Conservation (phyloP, 106 monocot species). For the Posidonia australis region DNA sequence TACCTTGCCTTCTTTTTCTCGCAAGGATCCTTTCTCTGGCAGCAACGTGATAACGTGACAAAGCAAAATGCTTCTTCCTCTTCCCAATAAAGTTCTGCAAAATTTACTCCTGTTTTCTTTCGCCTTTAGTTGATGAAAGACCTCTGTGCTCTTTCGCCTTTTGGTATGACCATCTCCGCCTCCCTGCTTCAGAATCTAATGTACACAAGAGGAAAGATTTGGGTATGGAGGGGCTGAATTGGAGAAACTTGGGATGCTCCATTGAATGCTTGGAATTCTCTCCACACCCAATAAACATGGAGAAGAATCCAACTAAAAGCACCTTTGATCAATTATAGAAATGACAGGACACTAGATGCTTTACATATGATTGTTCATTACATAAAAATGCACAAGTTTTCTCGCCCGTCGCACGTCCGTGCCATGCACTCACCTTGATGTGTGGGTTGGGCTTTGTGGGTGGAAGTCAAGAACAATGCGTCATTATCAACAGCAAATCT, state of each 20-base stretch:
- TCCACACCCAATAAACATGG: not conserved
- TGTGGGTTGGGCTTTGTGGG: not conserved
- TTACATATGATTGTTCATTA: conserved; percentile 5
- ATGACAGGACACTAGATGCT: conserved; percentile 13
- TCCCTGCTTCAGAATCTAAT: not conserved
- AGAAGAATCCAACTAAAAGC: conserved; percentile 7
- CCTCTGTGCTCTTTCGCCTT: conserved; percentile 1
- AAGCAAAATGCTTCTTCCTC: not conserved
- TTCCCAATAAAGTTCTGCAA: conserved; percentile 21
- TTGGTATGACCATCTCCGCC: not conserved
- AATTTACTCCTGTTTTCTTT: conserved; percentile 7
- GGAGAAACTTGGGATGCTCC: not conserved
- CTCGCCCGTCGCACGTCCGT: not conserved
- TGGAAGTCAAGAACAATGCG: not conserved
- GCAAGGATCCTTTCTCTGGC: not conserved
- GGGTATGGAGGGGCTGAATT: not conserved
- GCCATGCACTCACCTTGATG: conserved; percentile 3
- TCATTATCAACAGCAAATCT: not conserved
- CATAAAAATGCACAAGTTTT: conserved; percentile 1
- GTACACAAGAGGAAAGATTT: not conserved
- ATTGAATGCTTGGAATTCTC: not conserved
- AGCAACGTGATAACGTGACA: conserved; percentile 5
- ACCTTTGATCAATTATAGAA: conserved; percentile 9
- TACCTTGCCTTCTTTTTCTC: not conserved
- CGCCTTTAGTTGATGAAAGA: conserved; percentile 5